Evolutionary conservation across 164 flowering plant species (phyloP), one percentile per base, ranked within the genome.

Genomic region (Buxus sempervirens): DNA sequence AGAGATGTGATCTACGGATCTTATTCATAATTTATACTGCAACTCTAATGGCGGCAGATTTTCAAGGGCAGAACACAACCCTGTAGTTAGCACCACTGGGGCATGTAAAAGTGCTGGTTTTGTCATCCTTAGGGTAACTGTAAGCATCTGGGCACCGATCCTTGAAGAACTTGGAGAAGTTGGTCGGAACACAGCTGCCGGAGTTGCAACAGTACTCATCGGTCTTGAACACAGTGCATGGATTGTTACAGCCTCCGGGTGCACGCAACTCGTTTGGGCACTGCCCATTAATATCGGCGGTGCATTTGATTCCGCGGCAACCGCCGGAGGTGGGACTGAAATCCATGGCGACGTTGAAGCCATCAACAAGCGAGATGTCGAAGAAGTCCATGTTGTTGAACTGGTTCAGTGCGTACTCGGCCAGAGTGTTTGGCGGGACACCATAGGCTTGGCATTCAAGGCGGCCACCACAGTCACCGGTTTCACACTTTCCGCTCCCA

Each of bases 301-400:
- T 9, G 56, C 81, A 77, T 0, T 64, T 15, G 10, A 66, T 60
- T n/a, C 61, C 9, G 12, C 59, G 62, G 60, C 77, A 72, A 22
- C 56, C 23, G 22, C 59, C 62, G 5, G 54, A 18, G 42, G 57
- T 54, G 15, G 78, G 82, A 32, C 65, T 51, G 28, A 80, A 70
- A 14, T 72, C 76, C 60, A 80, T 61, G 22, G 83, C 81, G 9
- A 80, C 38, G 61, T 80, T 80, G 61, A 77, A 80, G 22, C 83
- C 83, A 10, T 80, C 77, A 0, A 80, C 58, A 6, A 77, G 65
- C 0, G 79, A 75, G 21, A 80, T 71, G 55, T 75, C 79, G 58
- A 63, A 64, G 65, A 72, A 75, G 68, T 80, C 83, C 41, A 49
- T 10, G 70, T 64, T 63, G 25, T 16, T 55, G 70, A 66, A 72